Conservation (phyloP, 2,329 filamentous ascomycete species). For the Fusarium sp. region DNA sequence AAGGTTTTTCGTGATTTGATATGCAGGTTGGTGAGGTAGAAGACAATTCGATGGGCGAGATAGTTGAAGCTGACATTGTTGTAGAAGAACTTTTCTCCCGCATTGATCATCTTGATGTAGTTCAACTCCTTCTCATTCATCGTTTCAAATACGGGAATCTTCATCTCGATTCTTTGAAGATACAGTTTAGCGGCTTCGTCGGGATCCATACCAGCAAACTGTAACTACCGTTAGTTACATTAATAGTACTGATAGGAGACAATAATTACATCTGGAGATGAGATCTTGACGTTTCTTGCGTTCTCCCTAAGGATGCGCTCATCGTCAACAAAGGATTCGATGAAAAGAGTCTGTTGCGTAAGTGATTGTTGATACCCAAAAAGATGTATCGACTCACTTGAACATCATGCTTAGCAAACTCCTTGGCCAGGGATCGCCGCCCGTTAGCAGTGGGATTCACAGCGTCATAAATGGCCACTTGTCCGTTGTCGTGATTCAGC, state of each 20-base stretch:
- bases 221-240: slow-evolving; percentile 14
- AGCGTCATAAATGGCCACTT: slow-evolving; percentile 98
- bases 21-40: slow-evolving; percentile 97
- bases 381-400: slow-evolving; percentile 66
- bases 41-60: slow-evolving; percentile 95
- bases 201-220: slow-evolving; percentile 92
- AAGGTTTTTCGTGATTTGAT: slow-evolving; percentile 96
- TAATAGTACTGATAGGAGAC: neutral
- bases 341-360: slow-evolving; percentile 82
- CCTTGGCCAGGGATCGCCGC: slow-evolving; percentile 87
- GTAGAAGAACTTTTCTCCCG: slow-evolving; percentile 90
- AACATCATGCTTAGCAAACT: slow-evolving; percentile 97
- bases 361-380: slow-evolving; percentile 1
- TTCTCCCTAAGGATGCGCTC: slow-evolving; percentile 96
- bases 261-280: slow-evolving; percentile 84
- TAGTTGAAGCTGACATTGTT: slow-evolving; percentile 99
- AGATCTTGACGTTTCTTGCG: slow-evolving; percentile 96
- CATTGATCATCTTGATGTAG: slow-evolving; percentile 99
- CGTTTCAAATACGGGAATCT: slow-evolving; percentile 95
- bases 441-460: slow-evolving; percentile 92
- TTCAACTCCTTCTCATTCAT: slow-evolving; percentile 96
- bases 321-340: slow-evolving; percentile 95
- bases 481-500: slow-evolving; percentile 95
- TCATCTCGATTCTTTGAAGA: slow-evolving; percentile 86
- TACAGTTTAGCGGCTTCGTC: slow-evolving; percentile 95